A percentile compares a stretch with the other conserved stretches of the same genome.
Conservation (phyloP, 352 stramenopile genomes). For the Phytophthora pinifolia region DNA sequence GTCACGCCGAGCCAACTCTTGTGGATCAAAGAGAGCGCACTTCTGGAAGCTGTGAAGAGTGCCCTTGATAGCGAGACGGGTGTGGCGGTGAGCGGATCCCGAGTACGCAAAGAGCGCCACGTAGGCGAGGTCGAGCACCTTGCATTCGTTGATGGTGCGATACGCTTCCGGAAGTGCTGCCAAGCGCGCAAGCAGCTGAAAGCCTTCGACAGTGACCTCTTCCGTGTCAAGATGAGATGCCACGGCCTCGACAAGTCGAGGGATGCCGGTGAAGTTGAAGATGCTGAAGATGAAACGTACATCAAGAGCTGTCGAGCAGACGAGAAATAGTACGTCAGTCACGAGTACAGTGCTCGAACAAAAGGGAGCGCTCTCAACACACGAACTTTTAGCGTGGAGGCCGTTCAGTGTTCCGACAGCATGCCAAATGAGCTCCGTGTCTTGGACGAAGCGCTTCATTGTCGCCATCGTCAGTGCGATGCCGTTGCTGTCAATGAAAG, state of each 20-base stretch:
- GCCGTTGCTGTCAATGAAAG: conserved; percentile 66
- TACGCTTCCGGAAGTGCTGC: conserved; percentile 47
- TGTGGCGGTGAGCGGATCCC: conserved; percentile 60
- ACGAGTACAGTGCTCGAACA: no score
- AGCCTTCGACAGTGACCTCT: conserved; percentile 73
- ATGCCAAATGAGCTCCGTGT: conserved; percentile 78
- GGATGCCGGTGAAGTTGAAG: conserved; percentile 56
- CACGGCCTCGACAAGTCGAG: conserved; percentile 62
- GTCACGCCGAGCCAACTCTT: conserved; percentile 49
- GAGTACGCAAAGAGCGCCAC: conserved; percentile 70
- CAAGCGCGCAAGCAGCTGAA: conserved; percentile 62
- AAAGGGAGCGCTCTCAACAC: background rate
- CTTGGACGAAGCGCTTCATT: conserved; percentile 52
- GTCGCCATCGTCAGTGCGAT: conserved; percentile 50
- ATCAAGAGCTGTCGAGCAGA: conserved; percentile 37
- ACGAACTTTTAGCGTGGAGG: conserved; percentile 55
- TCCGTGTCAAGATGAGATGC: conserved; percentile 69
- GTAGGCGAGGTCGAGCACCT: conserved; percentile 73
- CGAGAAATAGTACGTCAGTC: background rate
- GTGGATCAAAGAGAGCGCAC: conserved; percentile 60
- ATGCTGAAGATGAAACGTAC: conserved; percentile 47
- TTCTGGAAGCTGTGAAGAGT: conserved; percentile 70
- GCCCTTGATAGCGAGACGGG: conserved; percentile 60
- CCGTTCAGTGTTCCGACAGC: conserved; percentile 69
- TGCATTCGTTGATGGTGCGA: conserved; percentile 54